Base-by-base conservation (phyloP, 2,329 filamentous ascomycete genomes). In the Aspergillus udagawae region DNA sequence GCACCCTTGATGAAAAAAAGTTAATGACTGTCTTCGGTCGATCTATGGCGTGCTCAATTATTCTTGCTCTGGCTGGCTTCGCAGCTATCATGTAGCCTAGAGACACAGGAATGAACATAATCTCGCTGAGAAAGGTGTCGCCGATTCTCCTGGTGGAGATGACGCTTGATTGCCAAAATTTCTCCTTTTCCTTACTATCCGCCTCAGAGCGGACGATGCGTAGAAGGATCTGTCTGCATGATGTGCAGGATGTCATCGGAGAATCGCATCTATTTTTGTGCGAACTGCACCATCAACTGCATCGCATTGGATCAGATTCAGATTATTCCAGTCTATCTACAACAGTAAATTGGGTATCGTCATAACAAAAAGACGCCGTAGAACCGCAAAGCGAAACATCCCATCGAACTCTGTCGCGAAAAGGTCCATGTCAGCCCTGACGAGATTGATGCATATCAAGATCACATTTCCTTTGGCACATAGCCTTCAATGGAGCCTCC, bases 111-210 rank as follows among this genome's bases (percentile, higher is more conserved):
- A 73, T 72, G 71, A 71, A 81, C 60, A 72, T 66, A 69, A 70
- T 71, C 65, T 66, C 66, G 60, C 61, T 67, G 76, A 82, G 79
- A 81, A 83, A 92, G 91, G 91, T 96, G 91, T 96, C 91, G 91
- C 91, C 77, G 89, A 93, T 82, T 91, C 87, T 85, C 78, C 70
- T 76, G 75, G 70, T 62, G 80, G 82, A 80, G 87, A 90, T 84
- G 86, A 94, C 74, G 91, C 91, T 96, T 91, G 91, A 96, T 92
- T 86, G 91, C 91, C 91, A 96, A 82, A 78, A 75, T 74, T 67
- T 65, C 65, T 69, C 63, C 66, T 63, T 65, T 58, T 65, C 63
- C 68, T 45, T 48, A 47, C 59, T 59, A 60, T 54, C 47, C 27
- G 51, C 55, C 53, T 56, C 55, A 28, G 55, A 56, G 52, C 58